Conservation (phyloP, 1,284 basidiomycete genomes). For the Heterobasidion irregulare region DNA sequence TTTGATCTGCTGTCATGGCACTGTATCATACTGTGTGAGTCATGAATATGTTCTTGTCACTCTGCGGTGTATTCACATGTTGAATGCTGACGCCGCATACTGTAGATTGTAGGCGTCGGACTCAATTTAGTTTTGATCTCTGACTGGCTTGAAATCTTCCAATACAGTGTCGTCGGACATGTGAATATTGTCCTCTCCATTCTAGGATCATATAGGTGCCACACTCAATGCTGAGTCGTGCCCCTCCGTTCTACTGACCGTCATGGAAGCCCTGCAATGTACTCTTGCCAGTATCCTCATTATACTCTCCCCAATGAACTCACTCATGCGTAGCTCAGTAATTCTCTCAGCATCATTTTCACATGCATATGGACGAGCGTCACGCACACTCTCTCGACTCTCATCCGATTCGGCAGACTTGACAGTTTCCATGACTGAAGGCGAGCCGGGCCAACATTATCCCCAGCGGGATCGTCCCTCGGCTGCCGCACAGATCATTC, state of each 20-base stretch:
- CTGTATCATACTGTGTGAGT: neutral
- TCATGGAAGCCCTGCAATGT: too few species aligned
- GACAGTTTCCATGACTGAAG: neutral
- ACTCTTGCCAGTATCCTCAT: too few species aligned
- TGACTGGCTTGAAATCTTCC: neutral
- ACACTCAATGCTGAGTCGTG: too few species aligned
- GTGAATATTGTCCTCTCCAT: neutral
- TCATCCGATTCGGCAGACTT: neutral
- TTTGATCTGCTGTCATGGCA: slow-evolving; percentile 2
- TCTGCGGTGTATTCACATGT: neutral
- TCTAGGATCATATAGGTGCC: too few species aligned
- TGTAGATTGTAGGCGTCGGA: neutral
- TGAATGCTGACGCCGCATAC: neutral
- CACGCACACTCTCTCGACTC: neutral
- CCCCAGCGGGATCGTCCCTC: neutral
- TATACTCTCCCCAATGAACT: too few species aligned
- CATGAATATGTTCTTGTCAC: neutral
- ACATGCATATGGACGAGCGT: too few species aligned
- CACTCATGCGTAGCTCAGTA: too few species aligned
- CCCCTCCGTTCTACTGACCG: too few species aligned
- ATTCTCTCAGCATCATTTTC: too few species aligned
- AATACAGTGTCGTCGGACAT: neutral
- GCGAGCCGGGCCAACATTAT: neutral
- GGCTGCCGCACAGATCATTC: neutral
- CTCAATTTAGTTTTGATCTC: neutral